Percentiles rank a stretch among this genome's conserved stretches.
These are phyloP conservation scores for Solanum clarkiae DNA, from an alignment of 257 asterid species.

Conservation along the genomic window DNA sequence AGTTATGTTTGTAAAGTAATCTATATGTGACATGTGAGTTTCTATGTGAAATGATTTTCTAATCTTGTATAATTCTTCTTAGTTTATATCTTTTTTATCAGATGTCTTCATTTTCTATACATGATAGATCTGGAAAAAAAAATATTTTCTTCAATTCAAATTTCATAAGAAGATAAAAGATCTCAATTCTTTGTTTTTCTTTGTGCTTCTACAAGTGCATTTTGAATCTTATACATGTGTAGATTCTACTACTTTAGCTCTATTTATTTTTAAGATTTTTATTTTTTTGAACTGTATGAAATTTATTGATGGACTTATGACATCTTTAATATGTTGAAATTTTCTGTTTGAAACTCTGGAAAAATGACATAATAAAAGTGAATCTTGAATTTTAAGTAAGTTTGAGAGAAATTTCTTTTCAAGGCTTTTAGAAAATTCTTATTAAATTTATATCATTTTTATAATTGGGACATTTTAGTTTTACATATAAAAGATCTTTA, in stretches of 20 bases:
- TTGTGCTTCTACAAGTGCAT: background rate
- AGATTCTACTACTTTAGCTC: background rate
- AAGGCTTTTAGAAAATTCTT: no score
- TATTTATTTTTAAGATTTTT: background rate
- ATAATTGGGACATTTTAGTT: no score
- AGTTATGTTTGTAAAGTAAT: background rate
- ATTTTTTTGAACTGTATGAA: background rate
- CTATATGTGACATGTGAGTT: background rate
- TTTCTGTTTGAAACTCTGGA: background rate
- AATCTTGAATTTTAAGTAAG: background rate
- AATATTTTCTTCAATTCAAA: background rate
- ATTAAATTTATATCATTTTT: no score
- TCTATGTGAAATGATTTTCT: background rate
- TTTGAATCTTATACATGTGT: background rate
- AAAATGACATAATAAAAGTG: background rate
- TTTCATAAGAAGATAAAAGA: background rate
- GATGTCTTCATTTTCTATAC: background rate
- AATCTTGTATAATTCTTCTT: rapidly evolving
- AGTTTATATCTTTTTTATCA: background rate
- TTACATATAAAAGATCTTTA: no score
- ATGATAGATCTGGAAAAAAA: background rate
- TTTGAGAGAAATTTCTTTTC: background rate
- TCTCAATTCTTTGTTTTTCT: background rate
- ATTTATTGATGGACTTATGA: background rate
- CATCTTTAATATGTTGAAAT: background rate